Percentiles rank a stretch among this genome's conserved stretches.
Evolutionary conservation across 2,329 filamentous ascomycete species (phyloP).

Genomic region (Diaporthe sp.): DNA sequence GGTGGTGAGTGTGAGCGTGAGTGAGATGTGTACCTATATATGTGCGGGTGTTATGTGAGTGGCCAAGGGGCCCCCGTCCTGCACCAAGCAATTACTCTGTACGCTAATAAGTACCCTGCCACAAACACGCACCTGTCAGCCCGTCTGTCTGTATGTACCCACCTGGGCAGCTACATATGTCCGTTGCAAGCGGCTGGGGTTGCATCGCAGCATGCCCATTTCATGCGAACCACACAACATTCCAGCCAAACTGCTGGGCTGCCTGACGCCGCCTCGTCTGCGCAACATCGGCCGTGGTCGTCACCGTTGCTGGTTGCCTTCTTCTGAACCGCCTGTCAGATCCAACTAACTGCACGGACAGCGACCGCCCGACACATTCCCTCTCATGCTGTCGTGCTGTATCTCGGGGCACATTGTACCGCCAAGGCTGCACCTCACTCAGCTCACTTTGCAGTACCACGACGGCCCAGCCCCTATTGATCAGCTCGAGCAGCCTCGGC

Average conservation of each 20-base stretch:
- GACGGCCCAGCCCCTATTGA: neutral
- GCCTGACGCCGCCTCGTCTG: neutral
- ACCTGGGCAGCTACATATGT: no score
- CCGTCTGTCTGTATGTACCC: neutral
- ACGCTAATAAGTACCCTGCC: neutral
- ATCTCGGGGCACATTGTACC: neutral
- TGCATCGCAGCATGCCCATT: conserved; percentile 1
- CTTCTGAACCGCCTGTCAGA: neutral
- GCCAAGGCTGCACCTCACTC: neutral
- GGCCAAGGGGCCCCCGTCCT: neutral
- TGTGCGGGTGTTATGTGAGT: neutral
- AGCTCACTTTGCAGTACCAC: neutral
- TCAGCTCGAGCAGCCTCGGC: conserved; percentile 21
- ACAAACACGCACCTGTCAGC: neutral
- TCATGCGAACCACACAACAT: conserved; percentile 15
- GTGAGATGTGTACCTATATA: neutral
- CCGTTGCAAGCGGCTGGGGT: neutral
- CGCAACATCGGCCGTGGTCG: neutral
- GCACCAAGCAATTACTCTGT: neutral
- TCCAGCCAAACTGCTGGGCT: neutral
- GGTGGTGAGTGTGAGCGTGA: no score
- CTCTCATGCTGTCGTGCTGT: neutral
- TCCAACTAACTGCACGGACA: neutral
- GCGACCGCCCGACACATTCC: no score
- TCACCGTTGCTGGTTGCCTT: neutral